These are phyloP conservation scores for Ganoderma lucidum DNA, from an alignment of 1,284 basidiomycete species.

Conservation along the genomic window DNA sequence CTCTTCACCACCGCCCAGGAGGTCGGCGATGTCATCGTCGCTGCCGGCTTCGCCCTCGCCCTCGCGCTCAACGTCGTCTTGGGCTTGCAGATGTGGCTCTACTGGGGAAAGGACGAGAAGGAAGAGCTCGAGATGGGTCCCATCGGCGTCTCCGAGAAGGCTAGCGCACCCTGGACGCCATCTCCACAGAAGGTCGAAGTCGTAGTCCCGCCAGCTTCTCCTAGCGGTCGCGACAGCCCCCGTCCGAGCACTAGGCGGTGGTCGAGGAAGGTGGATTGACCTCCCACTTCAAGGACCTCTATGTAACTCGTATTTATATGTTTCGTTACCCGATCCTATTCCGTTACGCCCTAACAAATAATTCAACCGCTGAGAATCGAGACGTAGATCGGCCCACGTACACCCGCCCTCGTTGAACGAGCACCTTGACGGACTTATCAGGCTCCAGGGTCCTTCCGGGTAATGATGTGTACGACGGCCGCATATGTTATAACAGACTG, in stretches of 20 bases:
- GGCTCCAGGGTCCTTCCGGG: no score
- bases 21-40: slow-evolving; percentile 81
- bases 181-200: slow-evolving; percentile 50
- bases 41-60: slow-evolving; percentile 83
- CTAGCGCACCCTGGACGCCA: slow-evolving; percentile 40
- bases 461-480: no score
- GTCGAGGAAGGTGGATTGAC: slow-evolving; percentile 70
- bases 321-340: neutral
- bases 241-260: slow-evolving; percentile 64
- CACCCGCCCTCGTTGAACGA: no score
- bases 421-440: no score
- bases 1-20: slow-evolving; percentile 91
- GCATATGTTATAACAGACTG: no score
- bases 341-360: no score
- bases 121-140: slow-evolving; percentile 39
- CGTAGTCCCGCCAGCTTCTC: slow-evolving; percentile 45
- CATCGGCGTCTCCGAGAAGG: slow-evolving; percentile 36
- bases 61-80: slow-evolving; percentile 82
- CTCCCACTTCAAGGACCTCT: no score
- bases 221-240: slow-evolving; percentile 46
- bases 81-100: slow-evolving; percentile 83
- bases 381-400: no score
- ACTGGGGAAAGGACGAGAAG: slow-evolving; percentile 72
- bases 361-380: no score
- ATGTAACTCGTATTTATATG: neutral